Evolutionary conservation across 768 basidiomycete genomes (phyloP), one percentile per base, ranked within the genome.

Genomic region (Leccinellum luteum): DNA sequence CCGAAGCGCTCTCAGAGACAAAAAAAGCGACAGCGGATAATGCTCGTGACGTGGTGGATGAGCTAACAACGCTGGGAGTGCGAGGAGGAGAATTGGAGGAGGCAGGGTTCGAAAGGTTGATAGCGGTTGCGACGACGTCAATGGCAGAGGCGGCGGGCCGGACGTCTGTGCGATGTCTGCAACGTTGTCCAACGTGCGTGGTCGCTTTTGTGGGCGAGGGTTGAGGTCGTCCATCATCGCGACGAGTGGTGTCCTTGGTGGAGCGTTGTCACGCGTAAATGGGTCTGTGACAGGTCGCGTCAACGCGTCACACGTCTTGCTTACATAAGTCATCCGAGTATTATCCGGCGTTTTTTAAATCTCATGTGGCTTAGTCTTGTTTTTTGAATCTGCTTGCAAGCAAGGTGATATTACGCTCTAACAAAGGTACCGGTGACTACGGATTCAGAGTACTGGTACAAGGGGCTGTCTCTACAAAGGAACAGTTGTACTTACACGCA

Each of bases 31-130:
- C 7, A 78, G 73, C 0, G 78, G 62, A 65, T 91, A 83, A 28
- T 75, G 66, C 15, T 68, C 75, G 62, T 89, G 86, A 2, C 78
- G 81, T 4, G 89, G 86, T 4, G 89, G 90, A 56, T 87, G 86
- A 1, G 78, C 67, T 15, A 92, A 70, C 21, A 90, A 67, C 0
- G 72, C 70, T 2, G 90, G 89, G 3, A 91, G 74, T 5, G 81
- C 77, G 7, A 90, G 76, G 25, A 90, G 80, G 19, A 90, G 76
- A 8, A 77, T 65, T 6, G 78, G 73, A 6, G 76, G 69, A 1
- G 80, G 79, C 1, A 80, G 61, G 17, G 74, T 72, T 48, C 62
- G 69, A 41, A 78, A 54, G 4, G 51, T 43, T 2, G 60, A 54
- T 17, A 28, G 23, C 38, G 55, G 48, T 27, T 34, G 57, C 10